phyloP scores from a whole-genome alignment of 164 flowering plant species.

The Nymphaea thermarum region DNA sequence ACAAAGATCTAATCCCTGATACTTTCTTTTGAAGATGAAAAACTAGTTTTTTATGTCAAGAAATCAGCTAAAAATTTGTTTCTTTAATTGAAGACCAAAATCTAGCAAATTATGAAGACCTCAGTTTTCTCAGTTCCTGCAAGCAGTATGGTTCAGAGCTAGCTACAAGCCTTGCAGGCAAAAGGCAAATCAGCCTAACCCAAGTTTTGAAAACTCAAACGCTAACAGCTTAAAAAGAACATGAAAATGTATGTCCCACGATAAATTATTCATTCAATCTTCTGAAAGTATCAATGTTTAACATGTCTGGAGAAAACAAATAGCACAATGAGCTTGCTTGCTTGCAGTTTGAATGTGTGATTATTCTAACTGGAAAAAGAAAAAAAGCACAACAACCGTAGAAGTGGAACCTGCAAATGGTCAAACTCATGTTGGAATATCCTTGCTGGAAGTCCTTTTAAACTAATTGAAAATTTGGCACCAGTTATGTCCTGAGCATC shows the following conservation, averaged over 20 bases:
- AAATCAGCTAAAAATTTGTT: too few species aligned
- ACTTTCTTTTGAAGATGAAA: too few species aligned
- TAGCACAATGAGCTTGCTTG: not conserved
- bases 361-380: not conserved
- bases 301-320: not conserved
- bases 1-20: too few species aligned
- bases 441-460: constrained; percentile 76
- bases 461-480: constrained; percentile 48
- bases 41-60: too few species aligned
- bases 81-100: too few species aligned
- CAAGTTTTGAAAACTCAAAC: not conserved
- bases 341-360: not conserved
- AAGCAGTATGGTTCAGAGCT: not conserved
- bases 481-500: constrained; percentile 81
- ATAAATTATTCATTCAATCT: too few species aligned
- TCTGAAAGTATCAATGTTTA: too few species aligned
- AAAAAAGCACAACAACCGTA: not conserved
- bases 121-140: not conserved
- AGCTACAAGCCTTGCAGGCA: not conserved
- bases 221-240: not conserved
- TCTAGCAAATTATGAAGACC: too few species aligned
- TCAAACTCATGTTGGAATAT: constrained; percentile 98
- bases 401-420: constrained; percentile 58
- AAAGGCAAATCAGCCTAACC: too few species aligned
- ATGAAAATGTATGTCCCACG: not conserved